Percentiles rank a stretch among this genome's conserved stretches.
Evolutionary conservation across 139 green algal species (phyloP).

Genomic region (Chlamydomonas sphaeroides): DNA sequence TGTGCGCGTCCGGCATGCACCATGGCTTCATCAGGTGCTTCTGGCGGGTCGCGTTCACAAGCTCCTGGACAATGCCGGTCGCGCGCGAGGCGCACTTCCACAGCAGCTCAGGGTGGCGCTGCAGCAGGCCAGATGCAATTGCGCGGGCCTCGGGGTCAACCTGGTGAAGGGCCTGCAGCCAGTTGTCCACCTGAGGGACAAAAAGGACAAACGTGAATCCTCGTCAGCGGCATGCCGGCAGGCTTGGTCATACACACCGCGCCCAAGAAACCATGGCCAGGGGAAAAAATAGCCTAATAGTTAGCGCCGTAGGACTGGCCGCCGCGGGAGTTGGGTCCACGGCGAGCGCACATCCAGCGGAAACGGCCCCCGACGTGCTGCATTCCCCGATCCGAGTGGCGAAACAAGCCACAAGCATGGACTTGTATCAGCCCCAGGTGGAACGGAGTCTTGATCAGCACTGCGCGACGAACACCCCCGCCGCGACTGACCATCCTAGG

Average conservation of each 20-base stretch:
- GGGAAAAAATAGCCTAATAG: no score
- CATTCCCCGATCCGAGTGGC: no score
- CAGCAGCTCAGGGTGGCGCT: conserved; percentile 1
- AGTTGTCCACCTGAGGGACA: conserved; percentile 21
- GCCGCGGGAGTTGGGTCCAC: no score
- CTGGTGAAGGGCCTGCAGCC: conserved; percentile 10
- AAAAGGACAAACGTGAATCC: background rate
- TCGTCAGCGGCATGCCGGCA: no score
- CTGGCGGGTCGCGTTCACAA: conserved; percentile 15
- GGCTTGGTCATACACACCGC: background rate
- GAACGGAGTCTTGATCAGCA: no score
- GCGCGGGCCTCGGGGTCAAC: background rate
- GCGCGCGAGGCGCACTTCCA: background rate
- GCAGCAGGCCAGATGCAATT: background rate
- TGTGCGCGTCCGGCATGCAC: conserved; percentile 1
- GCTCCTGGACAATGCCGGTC: background rate
- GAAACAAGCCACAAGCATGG: no score
- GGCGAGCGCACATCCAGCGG: no score
- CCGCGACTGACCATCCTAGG: no score
- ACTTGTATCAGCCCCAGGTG: no score
- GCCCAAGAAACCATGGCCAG: background rate
- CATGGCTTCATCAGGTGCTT: conserved; percentile 3
- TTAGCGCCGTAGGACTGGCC: no score
- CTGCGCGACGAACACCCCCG: no score
- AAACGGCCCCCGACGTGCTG: no score